These are phyloP conservation scores for Guadua angustifolia DNA, from an alignment of 176 grass and related monocot genomes.

Conservation along the genomic window DNA sequence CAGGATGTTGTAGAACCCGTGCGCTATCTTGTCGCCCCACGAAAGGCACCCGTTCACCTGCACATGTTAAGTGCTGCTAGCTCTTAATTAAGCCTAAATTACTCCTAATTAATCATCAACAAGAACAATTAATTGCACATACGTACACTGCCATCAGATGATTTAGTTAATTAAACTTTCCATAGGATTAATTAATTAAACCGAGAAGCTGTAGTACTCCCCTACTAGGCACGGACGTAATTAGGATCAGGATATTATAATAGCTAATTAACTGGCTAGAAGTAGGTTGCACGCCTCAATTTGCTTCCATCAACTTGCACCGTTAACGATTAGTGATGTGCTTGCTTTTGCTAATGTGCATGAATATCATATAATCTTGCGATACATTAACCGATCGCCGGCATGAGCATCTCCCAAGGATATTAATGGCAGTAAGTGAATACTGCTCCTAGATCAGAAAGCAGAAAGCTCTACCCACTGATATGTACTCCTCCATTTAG, in stretches of 20 bases:
- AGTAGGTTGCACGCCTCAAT: background rate
- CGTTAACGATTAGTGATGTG: slow-evolving; percentile 7
- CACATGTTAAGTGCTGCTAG: background rate
- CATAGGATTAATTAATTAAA: too few species aligned
- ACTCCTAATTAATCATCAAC: too few species aligned
- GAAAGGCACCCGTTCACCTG: slow-evolving; percentile 89
- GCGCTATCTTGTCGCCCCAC: slow-evolving; percentile 73
- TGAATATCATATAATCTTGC: background rate
- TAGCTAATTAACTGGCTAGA: too few species aligned
- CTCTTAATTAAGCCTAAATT: too few species aligned
- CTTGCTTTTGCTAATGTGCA: slow-evolving; percentile 7
- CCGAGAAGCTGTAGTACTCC: too few species aligned
- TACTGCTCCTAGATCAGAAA: background rate
- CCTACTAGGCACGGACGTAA: too few species aligned
- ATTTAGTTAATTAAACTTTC: too few species aligned
- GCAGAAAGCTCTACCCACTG: background rate
- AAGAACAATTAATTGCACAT: background rate
- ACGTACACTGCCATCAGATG: too few species aligned
- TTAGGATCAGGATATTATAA: too few species aligned
- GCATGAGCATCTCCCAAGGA: background rate
- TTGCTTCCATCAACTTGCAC: slow-evolving; percentile 2
- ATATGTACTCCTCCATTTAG: too few species aligned
- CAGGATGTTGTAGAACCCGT: slow-evolving; percentile 93
- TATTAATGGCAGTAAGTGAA: slow-evolving; percentile 20
- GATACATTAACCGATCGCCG: background rate